Percentiles rank a stretch among this genome's conserved stretches.
phyloP scores from a whole-genome alignment of 129 eudicot genomes.

The Helichrysum umbraculigerum region DNA sequence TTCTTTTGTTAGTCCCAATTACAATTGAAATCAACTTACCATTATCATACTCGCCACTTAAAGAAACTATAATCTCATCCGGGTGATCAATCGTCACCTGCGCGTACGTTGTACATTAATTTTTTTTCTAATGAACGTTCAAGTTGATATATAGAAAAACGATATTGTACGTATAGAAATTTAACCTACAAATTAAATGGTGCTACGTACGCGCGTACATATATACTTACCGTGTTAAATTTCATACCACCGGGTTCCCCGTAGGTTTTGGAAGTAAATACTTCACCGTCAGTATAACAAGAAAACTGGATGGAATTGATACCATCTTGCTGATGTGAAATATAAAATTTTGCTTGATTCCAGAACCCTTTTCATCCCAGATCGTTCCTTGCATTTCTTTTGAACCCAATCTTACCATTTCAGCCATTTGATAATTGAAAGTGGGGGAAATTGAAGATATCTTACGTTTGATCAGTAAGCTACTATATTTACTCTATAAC shows the following conservation, averaged over 20 bases:
- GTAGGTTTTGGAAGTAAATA: not conserved
- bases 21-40: not conserved
- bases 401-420: slow-evolving; percentile 15
- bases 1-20: slow-evolving; percentile 22
- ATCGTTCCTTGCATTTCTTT: not conserved
- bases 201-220: too few relatives aligned
- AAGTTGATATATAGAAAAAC: too few relatives aligned
- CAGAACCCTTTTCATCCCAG: not conserved
- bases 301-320: not conserved
- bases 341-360: not conserved
- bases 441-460: too few relatives aligned
- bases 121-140: too few relatives aligned
- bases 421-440: not conserved
- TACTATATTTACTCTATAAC: too few relatives aligned
- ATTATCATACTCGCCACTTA: slow-evolving; percentile 2
- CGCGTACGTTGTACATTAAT: too few relatives aligned
- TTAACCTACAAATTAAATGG: too few relatives aligned
- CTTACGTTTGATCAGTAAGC: not conserved
- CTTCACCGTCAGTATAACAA: not conserved
- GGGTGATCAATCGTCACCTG: not conserved
- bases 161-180: too few relatives aligned
- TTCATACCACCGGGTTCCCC: slow-evolving; percentile 13
- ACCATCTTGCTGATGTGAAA: not conserved
- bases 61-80: not conserved
- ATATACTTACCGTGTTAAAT: not conserved